Evolutionary conservation across 306 rosid genomes (phyloP), one percentile per base, ranked within the genome.

Genomic region (Cicer judaicum): DNA sequence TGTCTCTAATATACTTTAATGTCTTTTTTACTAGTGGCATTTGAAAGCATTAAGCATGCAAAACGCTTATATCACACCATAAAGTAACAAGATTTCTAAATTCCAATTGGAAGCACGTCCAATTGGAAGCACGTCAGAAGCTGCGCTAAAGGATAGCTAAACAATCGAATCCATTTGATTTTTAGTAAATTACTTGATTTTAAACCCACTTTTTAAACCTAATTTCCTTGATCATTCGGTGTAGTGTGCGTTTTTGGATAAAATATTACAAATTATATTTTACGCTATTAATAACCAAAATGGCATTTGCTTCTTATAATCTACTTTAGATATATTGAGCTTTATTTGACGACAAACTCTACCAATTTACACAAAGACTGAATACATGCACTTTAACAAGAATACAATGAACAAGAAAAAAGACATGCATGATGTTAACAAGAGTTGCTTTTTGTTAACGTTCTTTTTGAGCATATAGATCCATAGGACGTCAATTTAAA

Each of bases 101-200:
- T 19, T 19, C 21, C 49, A 36, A 38, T 52, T 9, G 48, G 74
- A 69, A 69, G 73, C 72, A 67, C n/a, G n/a, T n/a, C 38, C 48
- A 36, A 36, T 52, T 9, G 48, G 74, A 69, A 69, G 73, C 72
- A 67, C 38, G 59, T 34, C 36, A n/a, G 73, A 68, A 68, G 29
- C 49, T 52, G 61, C 74, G 43, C 11, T 1, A 16, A 64, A 65
- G 43, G 56, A 48, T 24, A 42, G 44, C 39, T 47, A 21, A 36
- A 67, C 47, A 12, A 13, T 24, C 12, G 24, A 2, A 9, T 21
- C 56, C 19, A 12, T 68, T 13, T 24, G 43, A 12, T 7, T 47
- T 21, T 68, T 14, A 19, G 15, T 18, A 64, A 62, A 39, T 40
- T 47, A 29, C 24, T 4, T 38, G 40, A n/a, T 68, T 15, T 8